Evolutionary conservation across 768 basidiomycete genomes (phyloP), one percentile per base, ranked within the genome.

Genomic region (Lactarius akahatsu): DNA sequence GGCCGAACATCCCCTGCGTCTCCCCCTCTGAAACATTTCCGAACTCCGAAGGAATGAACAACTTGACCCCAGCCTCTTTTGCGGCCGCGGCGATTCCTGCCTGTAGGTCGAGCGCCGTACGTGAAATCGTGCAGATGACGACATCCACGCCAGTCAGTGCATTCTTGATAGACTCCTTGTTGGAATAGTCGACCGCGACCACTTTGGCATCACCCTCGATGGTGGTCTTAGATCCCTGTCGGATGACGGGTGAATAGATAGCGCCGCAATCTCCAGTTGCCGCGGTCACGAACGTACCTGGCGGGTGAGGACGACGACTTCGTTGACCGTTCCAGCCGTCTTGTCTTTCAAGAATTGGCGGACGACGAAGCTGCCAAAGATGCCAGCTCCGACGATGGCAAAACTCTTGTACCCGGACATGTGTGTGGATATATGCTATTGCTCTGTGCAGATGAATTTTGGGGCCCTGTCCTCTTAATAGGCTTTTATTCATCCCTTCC

Each of bases 181-280:
- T 47, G 18, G 61, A 59, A 32, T 69, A 69, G 45, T 69, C 68
- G 59, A 68, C 66, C 1, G 28, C 43, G 11, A 60, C 45, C 43
- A 68, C 58, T 26, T 40, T 62, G 52, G 61, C 68, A 36, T 59
- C 58, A 3, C 43, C 57, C 2, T 59, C 36, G 20, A 67, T 8
- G 45, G 67, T 59, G 11, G 62, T 69, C 23, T 74, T 72, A 20
- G 74, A 76, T 59, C 74, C 75, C 65, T 70, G 57, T n/a, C 56
- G 20, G 64, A 26, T 58, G 6, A 34, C 18, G 10, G n/a, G 13
- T 57, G 34, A 58, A n/a, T n/a, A 20, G 26, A n/a, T n/a, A 20
- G 26, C n/a, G 5, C 18, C 15, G 3, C 20, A 28, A 18, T n/a
- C n/a, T 23, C n/a, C 20, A 45, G 47, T 11, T 23, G n/a, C 3